Evolutionary conservation across 1,139 yeast genomes (phyloP).

Genomic region (Suhomyces anneliseae): DNA sequence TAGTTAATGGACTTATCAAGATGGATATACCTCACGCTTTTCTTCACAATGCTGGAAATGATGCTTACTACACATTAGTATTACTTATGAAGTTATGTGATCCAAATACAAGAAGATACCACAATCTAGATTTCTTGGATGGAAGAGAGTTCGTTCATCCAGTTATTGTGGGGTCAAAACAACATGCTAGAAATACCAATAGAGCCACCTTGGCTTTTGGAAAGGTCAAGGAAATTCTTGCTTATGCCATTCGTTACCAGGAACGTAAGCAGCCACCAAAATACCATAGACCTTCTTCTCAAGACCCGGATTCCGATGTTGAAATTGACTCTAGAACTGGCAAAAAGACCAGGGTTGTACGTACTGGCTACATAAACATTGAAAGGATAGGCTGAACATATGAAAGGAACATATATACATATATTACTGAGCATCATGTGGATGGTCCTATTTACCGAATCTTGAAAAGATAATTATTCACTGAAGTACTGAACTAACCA

Average conservation of each 20-base stretch:
- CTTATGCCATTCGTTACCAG: neutral
- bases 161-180: neutral
- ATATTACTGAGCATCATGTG: too few relatives aligned
- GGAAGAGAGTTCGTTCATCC: neutral
- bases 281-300: neutral
- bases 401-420: too few relatives aligned
- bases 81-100: slow-evolving; percentile 55
- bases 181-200: neutral
- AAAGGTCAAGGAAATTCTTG: neutral
- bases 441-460: too few relatives aligned
- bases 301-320: too few relatives aligned
- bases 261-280: neutral
- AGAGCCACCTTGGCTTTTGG: neutral
- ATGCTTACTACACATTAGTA: slow-evolving; percentile 66
- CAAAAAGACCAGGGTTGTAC: too few relatives aligned
- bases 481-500: too few relatives aligned
- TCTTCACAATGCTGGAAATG: slow-evolving; percentile 83
- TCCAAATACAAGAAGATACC: slow-evolving; percentile 44
- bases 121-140: slow-evolving; percentile 22
- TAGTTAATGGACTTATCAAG: slow-evolving; percentile 51
- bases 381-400: too few relatives aligned
- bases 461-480: too few relatives aligned
- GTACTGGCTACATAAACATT: too few relatives aligned
- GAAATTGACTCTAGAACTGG: too few relatives aligned
- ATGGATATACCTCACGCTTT: slow-evolving; percentile 61